phyloP scores from a whole-genome alignment of 371 early-diverging fungal species.

The Zancudomyces culisetae region DNA sequence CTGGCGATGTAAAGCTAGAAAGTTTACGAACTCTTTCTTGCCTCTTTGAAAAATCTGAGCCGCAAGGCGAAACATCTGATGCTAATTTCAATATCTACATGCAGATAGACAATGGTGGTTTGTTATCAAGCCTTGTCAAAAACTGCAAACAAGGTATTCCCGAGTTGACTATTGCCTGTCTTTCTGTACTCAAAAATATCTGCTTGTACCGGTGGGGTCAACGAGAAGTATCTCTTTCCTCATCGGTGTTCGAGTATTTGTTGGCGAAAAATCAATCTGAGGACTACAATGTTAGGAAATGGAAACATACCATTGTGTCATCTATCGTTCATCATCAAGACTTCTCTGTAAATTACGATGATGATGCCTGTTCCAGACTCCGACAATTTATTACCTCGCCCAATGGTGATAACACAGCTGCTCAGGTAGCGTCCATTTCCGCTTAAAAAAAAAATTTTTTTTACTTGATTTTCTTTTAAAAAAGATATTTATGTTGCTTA shows the following conservation, averaged over 20 bases:
- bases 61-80: not conserved
- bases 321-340: too few species aligned
- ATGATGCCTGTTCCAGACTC: too few species aligned
- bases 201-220: not conserved
- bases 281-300: not conserved
- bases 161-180: not conserved
- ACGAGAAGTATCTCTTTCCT: not conserved
- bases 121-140: not conserved
- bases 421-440: too few species aligned
- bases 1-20: constrained; percentile 11
- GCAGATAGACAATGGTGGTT: not conserved
- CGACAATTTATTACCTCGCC: too few species aligned
- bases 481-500: too few species aligned
- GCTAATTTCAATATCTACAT: not conserved
- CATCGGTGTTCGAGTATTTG: not conserved
- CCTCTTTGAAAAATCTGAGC: constrained; percentile 9
- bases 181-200: not conserved
- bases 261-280: not conserved
- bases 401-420: too few species aligned
- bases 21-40: constrained; percentile 15
- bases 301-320: too few species aligned
- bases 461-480: too few species aligned
- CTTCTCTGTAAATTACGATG: too few species aligned
- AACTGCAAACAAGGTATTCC: not conserved
- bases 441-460: too few species aligned